A percentile compares a stretch with the other conserved stretches of the same genome.
Evolutionary conservation across 257 asterid species (phyloP).

Genomic region (Rhazya stricta): DNA sequence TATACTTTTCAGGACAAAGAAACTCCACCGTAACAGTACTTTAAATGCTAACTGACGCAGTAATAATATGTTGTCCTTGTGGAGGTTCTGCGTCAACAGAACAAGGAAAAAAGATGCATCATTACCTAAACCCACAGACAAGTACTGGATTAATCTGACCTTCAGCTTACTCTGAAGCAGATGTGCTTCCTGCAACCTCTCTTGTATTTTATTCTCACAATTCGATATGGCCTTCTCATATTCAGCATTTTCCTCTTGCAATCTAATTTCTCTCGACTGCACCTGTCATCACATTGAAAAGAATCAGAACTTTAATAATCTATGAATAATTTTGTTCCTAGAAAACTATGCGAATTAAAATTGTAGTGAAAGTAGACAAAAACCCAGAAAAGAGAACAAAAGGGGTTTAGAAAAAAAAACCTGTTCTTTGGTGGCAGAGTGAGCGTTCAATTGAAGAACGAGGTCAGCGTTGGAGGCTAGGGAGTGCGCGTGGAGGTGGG

Average conservation of each 20-base stretch:
- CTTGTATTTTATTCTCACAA: conserved; percentile 68
- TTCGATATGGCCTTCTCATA: conserved; percentile 58
- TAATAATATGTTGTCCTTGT: not conserved
- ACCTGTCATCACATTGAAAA: conserved; percentile 32
- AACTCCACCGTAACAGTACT: not conserved
- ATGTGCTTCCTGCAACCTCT: conserved; percentile 64
- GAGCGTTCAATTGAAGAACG: conserved; percentile 84
- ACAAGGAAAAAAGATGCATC: not conserved
- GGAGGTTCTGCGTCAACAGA: not conserved
- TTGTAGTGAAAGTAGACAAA: not conserved
- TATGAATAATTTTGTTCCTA: not conserved
- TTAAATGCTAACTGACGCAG: not conserved
- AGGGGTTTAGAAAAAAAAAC: conserved; percentile 17
- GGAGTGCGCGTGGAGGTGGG: conserved; percentile 94
- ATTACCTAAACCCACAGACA: conserved; percentile 7
- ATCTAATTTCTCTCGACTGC: conserved; percentile 61
- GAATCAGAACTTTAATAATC: not conserved
- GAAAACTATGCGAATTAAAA: not conserved
- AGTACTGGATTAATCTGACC: conserved; percentile 39
- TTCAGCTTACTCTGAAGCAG: conserved; percentile 59
- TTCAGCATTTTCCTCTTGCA: conserved; percentile 83
- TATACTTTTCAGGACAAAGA: conserved; percentile 1
- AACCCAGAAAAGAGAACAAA: not conserved
- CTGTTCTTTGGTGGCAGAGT: conserved; percentile 88
- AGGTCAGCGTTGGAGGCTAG: conserved; percentile 88